Percentiles rank a stretch among this genome's conserved stretches.
Evolutionary conservation across 2,329 filamentous ascomycete genomes (phyloP).

Genomic region (Sporothrix pseudoabietina): DNA sequence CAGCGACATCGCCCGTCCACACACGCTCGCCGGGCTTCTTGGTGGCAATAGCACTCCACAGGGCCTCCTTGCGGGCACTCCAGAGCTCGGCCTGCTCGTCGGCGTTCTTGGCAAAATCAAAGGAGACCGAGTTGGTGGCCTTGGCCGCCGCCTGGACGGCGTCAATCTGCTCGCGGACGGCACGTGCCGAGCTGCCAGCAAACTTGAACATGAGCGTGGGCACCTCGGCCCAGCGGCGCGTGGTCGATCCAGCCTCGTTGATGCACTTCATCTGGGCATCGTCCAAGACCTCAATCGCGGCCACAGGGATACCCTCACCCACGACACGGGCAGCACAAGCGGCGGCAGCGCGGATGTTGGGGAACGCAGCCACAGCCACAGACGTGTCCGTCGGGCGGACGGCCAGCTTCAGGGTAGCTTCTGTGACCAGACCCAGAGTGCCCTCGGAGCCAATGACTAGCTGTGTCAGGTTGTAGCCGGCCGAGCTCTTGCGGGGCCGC

Average conservation of each 20-base stretch:
- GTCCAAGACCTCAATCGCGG: conserved; percentile 90
- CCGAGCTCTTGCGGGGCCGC: conserved; percentile 83
- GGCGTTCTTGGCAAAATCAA: conserved; percentile 73
- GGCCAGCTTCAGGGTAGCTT: conserved; percentile 85
- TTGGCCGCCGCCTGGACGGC: conserved; percentile 67
- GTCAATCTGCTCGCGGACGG: conserved; percentile 76
- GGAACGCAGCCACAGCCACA: conserved; percentile 71
- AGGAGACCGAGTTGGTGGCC: conserved; percentile 63
- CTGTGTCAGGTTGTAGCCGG: conserved; percentile 87
- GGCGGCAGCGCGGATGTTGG: conserved; percentile 67
- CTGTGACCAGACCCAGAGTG: conserved; percentile 86
- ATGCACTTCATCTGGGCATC: conserved; percentile 82
- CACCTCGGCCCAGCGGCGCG: conserved; percentile 67
- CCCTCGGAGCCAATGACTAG: conserved; percentile 91
- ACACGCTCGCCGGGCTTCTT: conserved; percentile 68
- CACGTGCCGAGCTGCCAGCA: conserved; percentile 62
- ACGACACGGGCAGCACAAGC: conserved; percentile 81
- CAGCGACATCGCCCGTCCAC: conserved; percentile 85
- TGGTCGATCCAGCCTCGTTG: conserved; percentile 67
- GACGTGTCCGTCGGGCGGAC: conserved; percentile 76
- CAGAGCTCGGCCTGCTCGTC: conserved; percentile 75
- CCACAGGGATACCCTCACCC: conserved; percentile 76
- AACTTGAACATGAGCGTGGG: conserved; percentile 88
- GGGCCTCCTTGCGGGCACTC: conserved; percentile 79
- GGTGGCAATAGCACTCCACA: conserved; percentile 77